Percentiles rank a stretch among this genome's conserved stretches.
These are phyloP conservation scores for Blastobotrys capitulatus DNA, from an alignment of 1,139 yeast species.

Conservation along the genomic window DNA sequence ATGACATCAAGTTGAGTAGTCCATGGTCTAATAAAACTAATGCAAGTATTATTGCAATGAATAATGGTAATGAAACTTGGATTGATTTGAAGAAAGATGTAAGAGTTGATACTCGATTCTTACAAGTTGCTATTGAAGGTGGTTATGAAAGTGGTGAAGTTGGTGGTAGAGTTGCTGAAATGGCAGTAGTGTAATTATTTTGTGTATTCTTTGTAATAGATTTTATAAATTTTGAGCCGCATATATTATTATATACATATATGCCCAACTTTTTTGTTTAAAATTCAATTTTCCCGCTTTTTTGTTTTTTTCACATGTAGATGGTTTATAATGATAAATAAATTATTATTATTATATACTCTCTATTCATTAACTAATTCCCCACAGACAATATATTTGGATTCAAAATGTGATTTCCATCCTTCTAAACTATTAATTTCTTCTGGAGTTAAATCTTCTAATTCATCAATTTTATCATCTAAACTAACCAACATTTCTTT, in stretches of 20 bases:
- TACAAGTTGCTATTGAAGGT: slow-evolving; percentile 45
- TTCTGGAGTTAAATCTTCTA: slow-evolving; percentile 53
- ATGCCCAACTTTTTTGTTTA: too few species aligned
- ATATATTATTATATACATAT: neutral
- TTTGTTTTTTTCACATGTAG: too few species aligned
- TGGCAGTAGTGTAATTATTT: slow-evolving; percentile 34
- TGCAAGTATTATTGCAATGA: slow-evolving; percentile 38
- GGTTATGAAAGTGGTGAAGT: slow-evolving; percentile 39
- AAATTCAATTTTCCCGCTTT: too few species aligned
- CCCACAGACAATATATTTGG: slow-evolving; percentile 44
- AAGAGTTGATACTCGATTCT: slow-evolving; percentile 29
- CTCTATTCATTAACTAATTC: slow-evolving; percentile 20
- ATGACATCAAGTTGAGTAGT: slow-evolving; percentile 43
- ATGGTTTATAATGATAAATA: too few species aligned
- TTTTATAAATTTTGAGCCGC: neutral
- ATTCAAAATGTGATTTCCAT: slow-evolving; percentile 78
- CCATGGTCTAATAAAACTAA: slow-evolving; percentile 21
- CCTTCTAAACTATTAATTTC: slow-evolving; percentile 67
- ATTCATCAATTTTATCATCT: slow-evolving; percentile 59
- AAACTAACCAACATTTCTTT: slow-evolving; percentile 34
- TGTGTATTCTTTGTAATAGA: neutral
- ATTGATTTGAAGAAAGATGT: neutral
- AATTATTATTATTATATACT: neutral
- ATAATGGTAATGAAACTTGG: slow-evolving; percentile 45
- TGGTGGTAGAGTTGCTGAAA: slow-evolving; percentile 57